Percentiles rank a stretch among this genome's conserved stretches.
These are phyloP conservation scores for Jackrogersella minutella DNA, from an alignment of 495 filamentous ascomycete genomes.

Conservation along the genomic window DNA sequence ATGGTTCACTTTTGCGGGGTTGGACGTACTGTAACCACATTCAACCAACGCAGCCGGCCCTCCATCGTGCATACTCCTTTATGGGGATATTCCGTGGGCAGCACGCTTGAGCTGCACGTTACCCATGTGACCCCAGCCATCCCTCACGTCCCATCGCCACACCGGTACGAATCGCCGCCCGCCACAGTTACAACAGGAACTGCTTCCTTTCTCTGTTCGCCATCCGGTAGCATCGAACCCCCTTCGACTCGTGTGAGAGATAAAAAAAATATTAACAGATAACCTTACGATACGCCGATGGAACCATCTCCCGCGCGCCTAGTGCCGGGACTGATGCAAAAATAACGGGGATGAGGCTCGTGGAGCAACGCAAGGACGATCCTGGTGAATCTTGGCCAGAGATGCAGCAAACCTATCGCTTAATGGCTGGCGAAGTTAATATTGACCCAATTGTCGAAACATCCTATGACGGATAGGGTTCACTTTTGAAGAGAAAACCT, in stretches of 20 bases:
- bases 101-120: constrained; percentile 35
- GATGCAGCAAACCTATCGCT: constrained; percentile 14
- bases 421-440: constrained; percentile 16
- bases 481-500: constrained; percentile 2
- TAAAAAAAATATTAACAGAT: not conserved
- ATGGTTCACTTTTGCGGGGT: constrained; percentile 33
- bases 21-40: constrained; percentile 33
- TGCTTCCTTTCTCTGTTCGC: constrained; percentile 16
- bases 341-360: constrained; percentile 27
- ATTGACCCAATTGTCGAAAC: constrained; percentile 9
- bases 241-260: constrained; percentile 1
- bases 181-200: constrained; percentile 16
- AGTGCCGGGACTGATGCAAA: constrained; percentile 19
- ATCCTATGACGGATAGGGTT: constrained; percentile 22
- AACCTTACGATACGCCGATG: constrained; percentile 23
- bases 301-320: constrained; percentile 10
- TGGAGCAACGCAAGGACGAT: constrained; percentile 23
- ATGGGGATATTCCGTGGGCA: constrained; percentile 17
- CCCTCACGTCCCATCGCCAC: constrained; percentile 38
- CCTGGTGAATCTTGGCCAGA: constrained; percentile 19
- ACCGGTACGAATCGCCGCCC: constrained; percentile 41
- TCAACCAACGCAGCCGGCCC: constrained; percentile 17
- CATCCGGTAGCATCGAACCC: constrained; percentile 36
- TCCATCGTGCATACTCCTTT: constrained; percentile 23
- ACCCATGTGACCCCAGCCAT: constrained; percentile 44